phyloP scores from a whole-genome alignment of 2,329 filamentous ascomycete species.

The Claviceps paspali region DNA sequence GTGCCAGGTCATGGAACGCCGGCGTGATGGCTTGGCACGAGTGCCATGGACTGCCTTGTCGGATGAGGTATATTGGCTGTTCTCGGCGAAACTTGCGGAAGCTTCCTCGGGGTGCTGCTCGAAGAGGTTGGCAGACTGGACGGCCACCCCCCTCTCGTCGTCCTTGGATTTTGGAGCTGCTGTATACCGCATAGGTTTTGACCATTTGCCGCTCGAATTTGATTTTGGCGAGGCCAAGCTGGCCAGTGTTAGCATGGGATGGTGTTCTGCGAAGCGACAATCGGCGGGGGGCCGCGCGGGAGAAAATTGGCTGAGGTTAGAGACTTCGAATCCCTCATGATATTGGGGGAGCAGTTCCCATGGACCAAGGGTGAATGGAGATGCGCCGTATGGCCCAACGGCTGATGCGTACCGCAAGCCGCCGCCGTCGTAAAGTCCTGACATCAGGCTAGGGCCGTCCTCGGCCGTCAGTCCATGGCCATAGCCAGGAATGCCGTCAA shows the following conservation, averaged over 20 bases:
- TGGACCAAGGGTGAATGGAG: slow-evolving; percentile 9
- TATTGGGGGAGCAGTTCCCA: slow-evolving; percentile 6
- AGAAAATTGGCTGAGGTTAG: slow-evolving; percentile 14
- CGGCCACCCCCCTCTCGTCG: neutral
- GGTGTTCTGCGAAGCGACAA: slow-evolving; percentile 9
- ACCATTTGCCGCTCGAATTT: slow-evolving; percentile 2
- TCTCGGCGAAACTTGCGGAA: neutral
- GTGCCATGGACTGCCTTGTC: neutral
- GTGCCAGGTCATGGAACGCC: neutral
- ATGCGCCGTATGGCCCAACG: slow-evolving; percentile 7
- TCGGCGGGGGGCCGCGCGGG: slow-evolving; percentile 20
- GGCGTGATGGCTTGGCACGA: neutral
- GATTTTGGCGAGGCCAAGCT: slow-evolving; percentile 3
- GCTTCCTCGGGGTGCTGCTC: slow-evolving; percentile 5
- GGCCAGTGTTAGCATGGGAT: slow-evolving; percentile 1
- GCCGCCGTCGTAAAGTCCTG: slow-evolving; percentile 4
- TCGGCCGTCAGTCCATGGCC: neutral
- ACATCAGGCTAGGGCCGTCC: slow-evolving; percentile 4
- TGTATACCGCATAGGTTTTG: neutral
- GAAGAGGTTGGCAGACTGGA: slow-evolving; percentile 5
- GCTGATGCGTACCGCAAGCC: slow-evolving; percentile 5
- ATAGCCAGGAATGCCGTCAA: slow-evolving; percentile 2
- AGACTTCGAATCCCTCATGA: slow-evolving; percentile 18
- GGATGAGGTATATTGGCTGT: neutral
- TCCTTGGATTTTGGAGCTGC: neutral